Evolutionary conservation across 1,284 basidiomycete genomes (phyloP).

Genomic region (Puccinia coronata): DNA sequence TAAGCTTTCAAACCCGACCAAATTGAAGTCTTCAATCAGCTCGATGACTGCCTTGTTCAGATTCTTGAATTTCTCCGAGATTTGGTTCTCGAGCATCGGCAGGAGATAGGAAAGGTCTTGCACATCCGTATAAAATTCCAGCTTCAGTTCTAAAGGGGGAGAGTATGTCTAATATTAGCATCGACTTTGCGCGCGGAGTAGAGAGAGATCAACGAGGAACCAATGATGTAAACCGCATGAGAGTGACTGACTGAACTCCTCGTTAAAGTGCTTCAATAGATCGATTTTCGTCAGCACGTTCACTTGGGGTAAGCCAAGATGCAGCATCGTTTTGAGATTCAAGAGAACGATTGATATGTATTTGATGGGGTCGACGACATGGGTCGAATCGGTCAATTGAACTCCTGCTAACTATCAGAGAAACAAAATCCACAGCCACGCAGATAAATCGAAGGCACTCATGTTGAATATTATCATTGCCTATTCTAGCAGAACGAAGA

Average conservation of each 20-base stretch:
- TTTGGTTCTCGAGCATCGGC: conserved; percentile 65
- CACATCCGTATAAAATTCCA: conserved; percentile 97
- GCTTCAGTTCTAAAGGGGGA: conserved; percentile 75
- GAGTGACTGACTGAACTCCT: conserved; percentile 69
- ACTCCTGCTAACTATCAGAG: conserved; percentile 79
- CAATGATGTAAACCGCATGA: background rate
- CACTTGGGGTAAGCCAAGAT: conserved; percentile 92
- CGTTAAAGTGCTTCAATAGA: conserved; percentile 74
- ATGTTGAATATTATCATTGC: background rate
- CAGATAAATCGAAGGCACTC: background rate
- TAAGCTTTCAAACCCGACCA: conserved; percentile 94
- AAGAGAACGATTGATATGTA: conserved; percentile 91
- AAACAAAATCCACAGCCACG: background rate
- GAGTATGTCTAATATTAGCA: background rate
- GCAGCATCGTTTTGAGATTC: conserved; percentile 93
- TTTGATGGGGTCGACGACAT: conserved; percentile 92
- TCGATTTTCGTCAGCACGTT: conserved; percentile 97
- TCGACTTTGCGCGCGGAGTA: no score
- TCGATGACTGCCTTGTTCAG: conserved; percentile 88
- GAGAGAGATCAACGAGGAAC: background rate
- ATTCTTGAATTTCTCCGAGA: conserved; percentile 63
- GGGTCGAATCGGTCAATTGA: conserved; percentile 93
- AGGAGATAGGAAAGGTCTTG: conserved; percentile 90
- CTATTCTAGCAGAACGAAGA: background rate
- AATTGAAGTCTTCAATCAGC: conserved; percentile 87